Base-by-base conservation (phyloP, 177 flowering plant genomes). In the Vitis hybrid region DNA sequence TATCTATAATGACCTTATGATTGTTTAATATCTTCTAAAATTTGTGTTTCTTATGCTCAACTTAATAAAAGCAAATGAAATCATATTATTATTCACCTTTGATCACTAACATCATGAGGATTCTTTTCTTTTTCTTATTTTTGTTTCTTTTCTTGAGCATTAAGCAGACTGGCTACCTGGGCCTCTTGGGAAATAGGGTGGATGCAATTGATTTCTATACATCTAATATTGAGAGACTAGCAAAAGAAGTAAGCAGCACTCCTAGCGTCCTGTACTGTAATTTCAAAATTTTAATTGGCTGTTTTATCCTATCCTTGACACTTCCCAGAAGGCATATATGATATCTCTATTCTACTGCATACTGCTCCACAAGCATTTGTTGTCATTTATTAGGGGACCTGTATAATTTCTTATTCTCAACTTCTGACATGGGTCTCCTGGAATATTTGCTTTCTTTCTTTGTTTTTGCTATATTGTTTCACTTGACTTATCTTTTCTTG, bases 121-220 rank as follows among this genome's bases (percentile, higher is more conserved):
- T 51, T 55, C 32, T 12, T 66, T 30, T 59, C 11, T 60, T 34
- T 26, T 62, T 19, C 39, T 19, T 70, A 17, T 54, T 26, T 54
- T 58, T 39, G 8, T 39, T 39, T 39, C 8, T 39, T 39, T 39
- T 39, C 8, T 39, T 39, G 45, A 39, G 7, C 45, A 39, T 4
- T 54, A 6, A 57, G 62, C 86, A 90, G 97, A 89, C 84, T 80
- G 95, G 98, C 68, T 83, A 78, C 68, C 84, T 89, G 48, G 94
- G 98, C 58, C 83, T 90, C 45, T 82, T 75, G 30, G 98, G 98
- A 52, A 74, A 83, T 6, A 76, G 26, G 23, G 85, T 88, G 60
- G 98, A 91, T 79, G 85, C 95, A 32, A 88, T 93, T 68, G 87
- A 91, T 56, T 83, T 56, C 68, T 85, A 86, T 72, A 72, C 80